Percentiles rank a stretch among this genome's conserved stretches.
phyloP scores from a whole-genome alignment of 1,284 basidiomycete species.

The Ceratobasidium sp. region DNA sequence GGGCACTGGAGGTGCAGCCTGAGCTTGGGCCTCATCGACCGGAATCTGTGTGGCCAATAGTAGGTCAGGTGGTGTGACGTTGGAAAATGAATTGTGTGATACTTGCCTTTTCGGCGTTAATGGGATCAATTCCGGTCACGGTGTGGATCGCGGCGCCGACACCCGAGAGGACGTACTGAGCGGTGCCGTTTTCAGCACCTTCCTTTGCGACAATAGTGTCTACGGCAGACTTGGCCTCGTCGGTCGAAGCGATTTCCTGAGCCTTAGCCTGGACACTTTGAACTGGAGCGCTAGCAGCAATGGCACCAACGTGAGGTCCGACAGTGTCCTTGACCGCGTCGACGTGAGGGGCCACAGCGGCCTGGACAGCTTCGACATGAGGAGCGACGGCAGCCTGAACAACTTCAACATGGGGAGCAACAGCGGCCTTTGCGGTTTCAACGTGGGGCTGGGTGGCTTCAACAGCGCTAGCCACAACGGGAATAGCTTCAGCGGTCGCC shows the following conservation, averaged over 20 bases:
- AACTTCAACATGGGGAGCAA: constrained; percentile 20
- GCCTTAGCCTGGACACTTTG: constrained; percentile 21
- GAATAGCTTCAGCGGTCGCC: constrained; percentile 25
- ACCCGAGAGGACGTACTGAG: constrained; percentile 33
- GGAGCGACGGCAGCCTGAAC: constrained; percentile 22
- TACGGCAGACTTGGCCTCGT: constrained; percentile 3
- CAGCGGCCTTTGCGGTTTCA: constrained; percentile 20
- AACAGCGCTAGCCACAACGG: constrained; percentile 19
- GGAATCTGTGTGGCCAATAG: constrained; percentile 28
- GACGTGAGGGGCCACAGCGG: constrained; percentile 33
- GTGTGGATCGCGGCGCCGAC: constrained; percentile 38
- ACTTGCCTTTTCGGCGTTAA: constrained; percentile 37
- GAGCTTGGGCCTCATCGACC: constrained; percentile 20
- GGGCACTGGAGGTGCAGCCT: background rate
- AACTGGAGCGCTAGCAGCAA: constrained; percentile 23
- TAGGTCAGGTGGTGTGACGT: constrained; percentile 8
- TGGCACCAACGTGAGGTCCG: constrained; percentile 25
- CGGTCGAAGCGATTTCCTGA: constrained; percentile 14
- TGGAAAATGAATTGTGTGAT: constrained; percentile 3
- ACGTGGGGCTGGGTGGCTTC: constrained; percentile 17
- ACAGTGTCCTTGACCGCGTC: constrained; percentile 4
- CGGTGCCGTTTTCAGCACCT: constrained; percentile 23
- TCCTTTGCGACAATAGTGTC: constrained; percentile 28
- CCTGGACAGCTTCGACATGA: constrained; percentile 31
- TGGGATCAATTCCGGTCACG: constrained; percentile 39